Evolutionary conservation across 2,329 filamentous ascomycete genomes (phyloP).

Genomic region (Diaporthe sp.): DNA sequence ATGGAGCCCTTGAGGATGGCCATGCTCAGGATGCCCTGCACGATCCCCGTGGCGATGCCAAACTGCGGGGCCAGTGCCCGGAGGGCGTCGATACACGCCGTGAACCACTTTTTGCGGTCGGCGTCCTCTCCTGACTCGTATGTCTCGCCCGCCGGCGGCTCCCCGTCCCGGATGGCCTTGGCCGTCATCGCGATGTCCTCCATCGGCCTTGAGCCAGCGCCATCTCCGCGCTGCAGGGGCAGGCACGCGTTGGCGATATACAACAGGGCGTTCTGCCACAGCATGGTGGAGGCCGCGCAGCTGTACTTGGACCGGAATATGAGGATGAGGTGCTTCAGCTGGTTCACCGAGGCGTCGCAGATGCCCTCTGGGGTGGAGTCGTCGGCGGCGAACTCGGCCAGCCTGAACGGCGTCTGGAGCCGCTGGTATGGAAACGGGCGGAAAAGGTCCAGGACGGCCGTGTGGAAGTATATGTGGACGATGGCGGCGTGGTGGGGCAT

Average conservation of each 20-base stretch:
- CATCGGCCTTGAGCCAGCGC: no score
- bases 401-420: not conserved
- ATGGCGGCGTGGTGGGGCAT: slow-evolving; percentile 29
- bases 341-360: slow-evolving; percentile 35
- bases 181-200: not conserved
- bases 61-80: slow-evolving; percentile 41
- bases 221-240: not conserved
- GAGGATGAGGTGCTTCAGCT: slow-evolving; percentile 37
- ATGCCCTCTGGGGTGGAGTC: slow-evolving; percentile 20
- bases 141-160: not conserved
- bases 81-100: slow-evolving; percentile 42
- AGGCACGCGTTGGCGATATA: slow-evolving; percentile 43
- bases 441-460: slow-evolving; percentile 35
- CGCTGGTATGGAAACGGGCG: slow-evolving; percentile 30
- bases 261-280: slow-evolving; percentile 43
- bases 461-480: slow-evolving; percentile 36
- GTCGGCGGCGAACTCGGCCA: slow-evolving; percentile 12
- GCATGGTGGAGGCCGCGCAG: slow-evolving; percentile 34
- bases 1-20: slow-evolving; percentile 35
- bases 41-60: slow-evolving; percentile 39
- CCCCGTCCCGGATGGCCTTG: not conserved
- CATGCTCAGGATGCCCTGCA: slow-evolving; percentile 42
- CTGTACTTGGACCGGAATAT: slow-evolving; percentile 29
- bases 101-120: slow-evolving; percentile 41
- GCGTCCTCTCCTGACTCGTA: slow-evolving; percentile 26